Conservation (phyloP, 2,329 filamentous ascomycete genomes). For the Metarhizium anisopliae region DNA sequence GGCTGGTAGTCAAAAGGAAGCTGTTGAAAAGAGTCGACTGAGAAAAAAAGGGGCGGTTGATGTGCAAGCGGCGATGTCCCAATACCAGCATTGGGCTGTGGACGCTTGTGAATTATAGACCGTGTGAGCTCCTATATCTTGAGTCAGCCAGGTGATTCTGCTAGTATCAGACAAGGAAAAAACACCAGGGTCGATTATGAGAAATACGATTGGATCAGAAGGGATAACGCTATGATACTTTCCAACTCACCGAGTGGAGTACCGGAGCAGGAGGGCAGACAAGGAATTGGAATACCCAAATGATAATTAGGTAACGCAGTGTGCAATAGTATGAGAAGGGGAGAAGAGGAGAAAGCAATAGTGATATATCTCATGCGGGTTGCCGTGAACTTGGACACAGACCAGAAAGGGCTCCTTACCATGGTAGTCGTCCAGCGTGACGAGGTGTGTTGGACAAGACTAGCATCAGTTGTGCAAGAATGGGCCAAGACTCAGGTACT, state of each 20-base stretch:
- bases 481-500: constrained; percentile 26
- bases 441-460: constrained; percentile 28
- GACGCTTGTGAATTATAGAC: constrained; percentile 19
- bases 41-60: constrained; percentile 12
- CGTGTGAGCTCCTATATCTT: constrained; percentile 22
- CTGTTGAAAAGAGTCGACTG: constrained; percentile 6
- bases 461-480: constrained; percentile 18
- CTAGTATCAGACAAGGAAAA: background rate
- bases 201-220: background rate
- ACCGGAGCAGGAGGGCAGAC: constrained; percentile 14
- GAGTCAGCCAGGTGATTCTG: constrained; percentile 25
- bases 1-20: constrained; percentile 13
- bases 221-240: background rate
- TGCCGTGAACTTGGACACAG: constrained; percentile 27
- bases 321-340: constrained; percentile 11
- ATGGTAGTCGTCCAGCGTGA: constrained; percentile 33
- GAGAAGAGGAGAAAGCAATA: constrained; percentile 21
- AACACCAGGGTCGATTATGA: background rate
- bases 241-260: constrained; percentile 5
- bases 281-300: constrained; percentile 11
- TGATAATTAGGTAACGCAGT: constrained; percentile 4
- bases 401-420: constrained; percentile 34
- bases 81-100: constrained; percentile 17
- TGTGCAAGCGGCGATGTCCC: constrained; percentile 11
- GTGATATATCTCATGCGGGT: constrained; percentile 37